phyloP scores from a whole-genome alignment of 192 early-diverging fungal genomes.

The Linnemannia hyalina region DNA sequence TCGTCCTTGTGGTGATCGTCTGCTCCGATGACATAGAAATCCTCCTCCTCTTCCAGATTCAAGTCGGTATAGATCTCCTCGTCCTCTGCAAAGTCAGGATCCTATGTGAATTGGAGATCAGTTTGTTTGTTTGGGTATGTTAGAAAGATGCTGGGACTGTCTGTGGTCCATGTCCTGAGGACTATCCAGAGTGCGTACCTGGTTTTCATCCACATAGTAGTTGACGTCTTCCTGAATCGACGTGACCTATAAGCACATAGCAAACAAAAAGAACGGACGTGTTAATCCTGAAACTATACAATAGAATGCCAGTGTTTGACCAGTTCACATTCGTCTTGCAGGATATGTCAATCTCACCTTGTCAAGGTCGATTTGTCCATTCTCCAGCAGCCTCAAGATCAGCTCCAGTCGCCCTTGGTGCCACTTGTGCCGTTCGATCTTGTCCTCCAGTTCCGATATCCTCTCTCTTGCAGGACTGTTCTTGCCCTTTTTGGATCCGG shows the following conservation, averaged over 20 bases:
- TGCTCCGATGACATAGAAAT: slow-evolving; percentile 77
- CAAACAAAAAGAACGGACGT: not conserved
- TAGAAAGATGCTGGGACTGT: not conserved
- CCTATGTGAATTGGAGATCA: slow-evolving; percentile 38
- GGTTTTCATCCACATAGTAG: slow-evolving; percentile 92
- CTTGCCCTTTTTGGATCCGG: slow-evolving; percentile 76
- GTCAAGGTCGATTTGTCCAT: slow-evolving; percentile 87
- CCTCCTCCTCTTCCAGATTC: slow-evolving; percentile 92
- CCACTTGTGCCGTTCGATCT: slow-evolving; percentile 88
- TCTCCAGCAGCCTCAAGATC: slow-evolving; percentile 91
- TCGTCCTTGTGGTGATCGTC: slow-evolving; percentile 71
- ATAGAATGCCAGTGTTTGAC: not conserved
- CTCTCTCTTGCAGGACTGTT: slow-evolving; percentile 84
- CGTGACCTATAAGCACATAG: slow-evolving; percentile 63
- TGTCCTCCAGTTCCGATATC: slow-evolving; percentile 74
- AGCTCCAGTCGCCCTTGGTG: slow-evolving; percentile 92
- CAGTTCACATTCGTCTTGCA: not conserved
- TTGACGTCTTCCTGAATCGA: slow-evolving; percentile 88
- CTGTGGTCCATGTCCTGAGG: not conserved
- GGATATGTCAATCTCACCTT: slow-evolving; percentile 65
- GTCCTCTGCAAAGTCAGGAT: slow-evolving; percentile 92
- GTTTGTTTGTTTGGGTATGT: not conserved
- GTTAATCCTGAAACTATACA: not conserved
- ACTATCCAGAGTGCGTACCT: slow-evolving; percentile 39
- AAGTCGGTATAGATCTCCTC: slow-evolving; percentile 94